Base-by-base conservation (phyloP, 2,329 filamentous ascomycete species). In the Penicillium brasilianum region DNA sequence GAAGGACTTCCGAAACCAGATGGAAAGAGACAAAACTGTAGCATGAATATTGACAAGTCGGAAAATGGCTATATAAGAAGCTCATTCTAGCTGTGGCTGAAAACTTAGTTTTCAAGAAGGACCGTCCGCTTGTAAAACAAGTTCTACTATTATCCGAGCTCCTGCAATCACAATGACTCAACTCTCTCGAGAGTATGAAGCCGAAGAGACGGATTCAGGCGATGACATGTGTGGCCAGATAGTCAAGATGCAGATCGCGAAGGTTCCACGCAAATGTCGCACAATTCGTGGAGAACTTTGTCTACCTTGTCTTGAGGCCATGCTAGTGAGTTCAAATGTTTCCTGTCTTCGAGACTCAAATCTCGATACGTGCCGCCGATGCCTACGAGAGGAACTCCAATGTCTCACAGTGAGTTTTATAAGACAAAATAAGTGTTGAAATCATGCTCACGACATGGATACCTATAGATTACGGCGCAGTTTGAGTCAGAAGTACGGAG, bases 251-350 rank as follows among this genome's bases (percentile, higher is more conserved):
- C 32, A 4, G 32, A n/a, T 9, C 18, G n/a, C 7, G 22, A 16
- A 4, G 20, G 49, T 3, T 13, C 49, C n/a, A 16, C 32, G 50
- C n/a, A 34, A 52, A 10, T 6, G 8, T 11, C 36, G 22, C 32
- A 52, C 50, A 20, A 37, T 52, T 22, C 50, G 50, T 16, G 50
- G 34, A 20, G 34, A 52, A 37, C 34, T 39, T 13, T 52, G 50
- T 16, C 6, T 39, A 25, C 11, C 6, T 10, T 52, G 50, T 37
- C 20, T 52, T 2, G 30, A 37, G 32, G 4, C 16, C n/a, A 52
- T 52, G 50, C 34, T 25, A 25, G 13, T 11, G n/a, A 25, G 1
- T 13, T 4, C 11, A 10, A 25, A 25, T 25, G 8, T 52, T n/a
- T 9, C 50, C 20, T 52, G 50, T 28, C 50, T 52, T 22, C 50